Percentiles rank a stretch among this genome's conserved stretches.
These are phyloP conservation scores for Lichtheimia ornata DNA, from an alignment of 371 early-diverging fungal species.

Conservation along the genomic window DNA sequence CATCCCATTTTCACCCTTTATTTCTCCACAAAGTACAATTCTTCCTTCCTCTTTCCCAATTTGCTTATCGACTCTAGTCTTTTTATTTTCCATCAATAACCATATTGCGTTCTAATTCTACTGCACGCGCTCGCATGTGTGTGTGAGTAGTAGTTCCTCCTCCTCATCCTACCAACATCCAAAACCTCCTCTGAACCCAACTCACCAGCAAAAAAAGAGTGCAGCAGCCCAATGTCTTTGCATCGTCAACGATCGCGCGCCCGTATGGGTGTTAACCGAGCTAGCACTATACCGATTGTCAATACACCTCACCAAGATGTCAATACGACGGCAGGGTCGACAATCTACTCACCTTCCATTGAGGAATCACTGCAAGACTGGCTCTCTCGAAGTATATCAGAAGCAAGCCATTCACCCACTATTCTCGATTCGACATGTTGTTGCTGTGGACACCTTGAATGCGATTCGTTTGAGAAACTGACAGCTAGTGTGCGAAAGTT, in stretches of 20 bases:
- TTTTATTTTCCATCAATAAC: background rate
- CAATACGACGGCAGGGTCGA: background rate
- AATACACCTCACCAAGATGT: background rate
- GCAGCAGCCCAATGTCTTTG: background rate
- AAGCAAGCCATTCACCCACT: constrained; percentile 14
- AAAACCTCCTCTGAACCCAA: background rate
- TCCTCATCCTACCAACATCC: background rate
- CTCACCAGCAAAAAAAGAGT: background rate
- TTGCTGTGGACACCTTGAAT: constrained; percentile 38
- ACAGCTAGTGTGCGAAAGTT: constrained; percentile 35
- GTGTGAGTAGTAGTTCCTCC: too few relatives aligned
- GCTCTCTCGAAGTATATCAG: constrained; percentile 30
- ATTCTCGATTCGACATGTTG: constrained; percentile 27
- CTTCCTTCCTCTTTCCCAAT: constrained; percentile 6
- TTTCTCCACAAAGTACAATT: background rate
- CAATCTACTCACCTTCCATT: constrained; percentile 16
- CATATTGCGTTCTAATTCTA: background rate
- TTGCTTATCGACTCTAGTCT: constrained; percentile 7
- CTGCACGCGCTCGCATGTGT: background rate
- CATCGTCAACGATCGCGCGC: constrained; percentile 10
- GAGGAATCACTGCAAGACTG: constrained; percentile 48
- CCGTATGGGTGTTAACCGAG: background rate
- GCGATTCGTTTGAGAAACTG: constrained; percentile 28
- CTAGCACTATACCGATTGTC: background rate
- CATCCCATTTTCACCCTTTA: background rate